Percentiles rank a stretch among this genome's conserved stretches.
Evolutionary conservation across 805 yeast species (phyloP).

Genomic region (Ogataea paraovalis): DNA sequence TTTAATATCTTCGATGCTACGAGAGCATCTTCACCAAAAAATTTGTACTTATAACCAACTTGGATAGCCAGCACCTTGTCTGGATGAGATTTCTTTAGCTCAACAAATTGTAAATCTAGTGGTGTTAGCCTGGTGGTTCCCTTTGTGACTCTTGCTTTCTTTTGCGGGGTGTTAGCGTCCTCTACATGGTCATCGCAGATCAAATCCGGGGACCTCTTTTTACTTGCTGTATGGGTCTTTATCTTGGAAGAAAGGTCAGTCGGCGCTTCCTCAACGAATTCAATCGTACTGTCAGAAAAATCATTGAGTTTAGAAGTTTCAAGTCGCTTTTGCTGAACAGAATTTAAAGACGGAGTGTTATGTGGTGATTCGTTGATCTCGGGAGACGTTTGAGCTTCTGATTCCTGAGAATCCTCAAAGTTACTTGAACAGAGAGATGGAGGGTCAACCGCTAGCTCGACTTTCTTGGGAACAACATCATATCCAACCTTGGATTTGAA

Average conservation of each 20-base stretch:
- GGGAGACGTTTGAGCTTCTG: conserved; percentile 1
- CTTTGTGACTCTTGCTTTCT: conserved; percentile 8
- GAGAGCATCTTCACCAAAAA: conserved; percentile 81
- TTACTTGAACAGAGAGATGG: background rate
- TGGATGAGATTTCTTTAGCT: conserved; percentile 52
- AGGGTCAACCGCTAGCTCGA: background rate
- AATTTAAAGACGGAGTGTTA: too few species aligned
- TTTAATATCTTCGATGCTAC: conserved; percentile 62
- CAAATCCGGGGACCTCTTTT: background rate
- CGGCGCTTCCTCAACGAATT: too few species aligned
- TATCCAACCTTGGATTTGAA: conserved; percentile 9
- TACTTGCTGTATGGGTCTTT: conserved; percentile 4
- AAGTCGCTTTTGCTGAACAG: too few species aligned
- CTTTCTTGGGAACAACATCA: too few species aligned
- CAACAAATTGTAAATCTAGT: conserved; percentile 70
- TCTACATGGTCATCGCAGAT: conserved; percentile 4
- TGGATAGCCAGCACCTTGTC: conserved; percentile 79
- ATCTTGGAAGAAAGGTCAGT: too few species aligned
- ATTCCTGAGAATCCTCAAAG: background rate
- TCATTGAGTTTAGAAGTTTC: too few species aligned
- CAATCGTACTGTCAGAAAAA: too few species aligned
- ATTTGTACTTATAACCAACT: conserved; percentile 88
- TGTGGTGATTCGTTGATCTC: too few species aligned
- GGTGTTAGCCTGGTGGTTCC: conserved; percentile 53
- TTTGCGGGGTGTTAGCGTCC: conserved; percentile 3